phyloP scores from a whole-genome alignment of 2,329 filamentous ascomycete genomes.

The Allantophomopsis lycopodina region DNA sequence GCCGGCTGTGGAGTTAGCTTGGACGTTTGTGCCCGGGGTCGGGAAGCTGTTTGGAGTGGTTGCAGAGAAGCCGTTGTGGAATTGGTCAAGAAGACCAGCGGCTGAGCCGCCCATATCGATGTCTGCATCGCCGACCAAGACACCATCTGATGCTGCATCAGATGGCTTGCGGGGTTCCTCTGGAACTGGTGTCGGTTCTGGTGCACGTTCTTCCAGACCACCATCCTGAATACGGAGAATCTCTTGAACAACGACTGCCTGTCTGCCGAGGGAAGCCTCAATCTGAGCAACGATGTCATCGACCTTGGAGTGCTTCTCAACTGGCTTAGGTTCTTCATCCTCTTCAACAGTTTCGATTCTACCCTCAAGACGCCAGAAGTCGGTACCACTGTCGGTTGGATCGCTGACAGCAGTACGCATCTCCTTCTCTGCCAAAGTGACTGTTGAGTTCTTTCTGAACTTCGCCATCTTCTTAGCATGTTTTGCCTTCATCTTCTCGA shows the following conservation, averaged over 20 bases:
- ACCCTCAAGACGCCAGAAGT: conserved; percentile 53
- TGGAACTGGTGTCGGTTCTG: conserved; percentile 20
- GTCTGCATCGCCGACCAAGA: conserved; percentile 44
- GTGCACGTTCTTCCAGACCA: conserved; percentile 46
- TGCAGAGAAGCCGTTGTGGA: conserved; percentile 46
- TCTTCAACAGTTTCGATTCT: conserved; percentile 35
- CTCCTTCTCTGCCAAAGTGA: conserved; percentile 64
- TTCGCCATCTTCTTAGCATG: conserved; percentile 66
- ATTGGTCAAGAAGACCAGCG: conserved; percentile 53
- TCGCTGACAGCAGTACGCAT: conserved; percentile 52
- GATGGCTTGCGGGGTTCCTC: conserved; percentile 40
- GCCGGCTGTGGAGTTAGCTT: conserved; percentile 40
- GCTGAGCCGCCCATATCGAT: conserved; percentile 51
- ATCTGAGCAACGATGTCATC: conserved; percentile 66
- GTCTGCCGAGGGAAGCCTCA: conserved; percentile 55
- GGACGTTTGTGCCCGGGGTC: conserved; percentile 45
- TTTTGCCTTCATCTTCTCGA: conserved; percentile 69
- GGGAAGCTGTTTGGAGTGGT: conserved; percentile 48
- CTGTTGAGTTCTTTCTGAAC: conserved; percentile 54
- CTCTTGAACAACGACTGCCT: conserved; percentile 47
- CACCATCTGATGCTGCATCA: conserved; percentile 29
- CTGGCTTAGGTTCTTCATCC: conserved; percentile 13
- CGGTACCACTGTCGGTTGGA: conserved; percentile 36
- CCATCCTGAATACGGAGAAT: conserved; percentile 66
- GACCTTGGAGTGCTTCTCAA: conserved; percentile 30